Evolutionary conservation across 169 alveolate species (phyloP).

Genomic region (Plasmodium fragile): DNA sequence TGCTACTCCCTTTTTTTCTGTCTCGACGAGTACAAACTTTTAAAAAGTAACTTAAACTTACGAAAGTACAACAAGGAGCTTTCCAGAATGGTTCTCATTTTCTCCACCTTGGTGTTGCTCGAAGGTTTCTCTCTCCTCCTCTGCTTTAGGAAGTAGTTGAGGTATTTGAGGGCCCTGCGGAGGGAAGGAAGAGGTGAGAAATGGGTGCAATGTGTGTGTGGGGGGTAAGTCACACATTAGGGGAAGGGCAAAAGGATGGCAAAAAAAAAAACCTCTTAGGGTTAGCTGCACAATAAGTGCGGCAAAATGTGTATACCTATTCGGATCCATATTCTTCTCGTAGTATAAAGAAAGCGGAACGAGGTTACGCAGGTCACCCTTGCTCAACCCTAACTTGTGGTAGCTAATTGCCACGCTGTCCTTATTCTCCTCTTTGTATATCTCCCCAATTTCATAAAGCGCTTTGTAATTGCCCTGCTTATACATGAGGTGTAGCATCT

Average conservation of each 20-base stretch:
- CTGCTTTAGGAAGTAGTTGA: slow-evolving; percentile 59
- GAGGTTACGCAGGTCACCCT: slow-evolving; percentile 56
- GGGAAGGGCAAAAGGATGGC: neutral
- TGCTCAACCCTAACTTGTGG: slow-evolving; percentile 40
- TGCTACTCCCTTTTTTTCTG: slow-evolving; percentile 25
- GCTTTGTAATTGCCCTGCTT: slow-evolving; percentile 69
- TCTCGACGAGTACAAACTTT: slow-evolving; percentile 40
- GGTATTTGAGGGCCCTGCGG: slow-evolving; percentile 60
- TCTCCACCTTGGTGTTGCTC: slow-evolving; percentile 43
- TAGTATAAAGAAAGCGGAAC: slow-evolving; percentile 31
- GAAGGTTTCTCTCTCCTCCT: slow-evolving; percentile 24
- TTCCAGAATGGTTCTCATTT: slow-evolving; percentile 11
- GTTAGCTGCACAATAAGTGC: neutral
- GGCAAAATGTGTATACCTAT: slow-evolving; percentile 22
- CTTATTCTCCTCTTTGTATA: slow-evolving; percentile 48
- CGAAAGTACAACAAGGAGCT: slow-evolving; percentile 56
- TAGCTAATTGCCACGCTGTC: slow-evolving; percentile 26
- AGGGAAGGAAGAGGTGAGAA: neutral
- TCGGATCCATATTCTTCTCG: slow-evolving; percentile 28
- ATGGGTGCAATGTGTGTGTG: neutral
- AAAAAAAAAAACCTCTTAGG: neutral
- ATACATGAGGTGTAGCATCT: slow-evolving; percentile 36
- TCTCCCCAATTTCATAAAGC: slow-evolving; percentile 61
- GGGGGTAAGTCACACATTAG: neutral
- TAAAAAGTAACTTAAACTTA: slow-evolving; percentile 64